Conservation (phyloP, 139 green algal genomes). For the Penium margaritaceum region DNA sequence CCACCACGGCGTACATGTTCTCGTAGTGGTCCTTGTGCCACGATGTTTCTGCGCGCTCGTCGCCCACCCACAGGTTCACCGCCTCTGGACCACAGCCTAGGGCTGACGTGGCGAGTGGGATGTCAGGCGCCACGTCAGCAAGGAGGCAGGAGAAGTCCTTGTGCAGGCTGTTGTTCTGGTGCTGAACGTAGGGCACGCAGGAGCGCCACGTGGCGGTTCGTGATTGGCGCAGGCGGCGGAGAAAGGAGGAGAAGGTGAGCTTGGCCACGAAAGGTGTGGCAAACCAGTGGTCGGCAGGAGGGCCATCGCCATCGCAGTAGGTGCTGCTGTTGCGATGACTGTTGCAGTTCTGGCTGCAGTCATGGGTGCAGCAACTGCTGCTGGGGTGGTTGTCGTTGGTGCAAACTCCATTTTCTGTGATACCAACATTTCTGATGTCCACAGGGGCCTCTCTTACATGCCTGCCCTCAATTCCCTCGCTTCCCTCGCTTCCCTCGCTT, state of each 20-base stretch:
- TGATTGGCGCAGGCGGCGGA: neutral
- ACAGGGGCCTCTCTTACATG: too few relatives aligned
- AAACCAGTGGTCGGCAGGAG: neutral
- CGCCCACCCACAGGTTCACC: conserved; percentile 73
- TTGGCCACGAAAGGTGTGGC: too few relatives aligned
- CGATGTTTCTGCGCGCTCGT: conserved; percentile 63
- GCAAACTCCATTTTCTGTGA: neutral
- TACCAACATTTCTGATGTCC: too few relatives aligned
- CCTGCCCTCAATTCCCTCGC: too few relatives aligned
- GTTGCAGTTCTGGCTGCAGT: neutral
- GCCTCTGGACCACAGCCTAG: conserved; percentile 53
- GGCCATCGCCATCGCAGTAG: neutral
- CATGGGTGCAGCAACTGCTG: neutral
- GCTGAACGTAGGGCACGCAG: conserved; percentile 38
- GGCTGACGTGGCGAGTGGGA: conserved; percentile 20
- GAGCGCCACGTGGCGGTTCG: neutral
- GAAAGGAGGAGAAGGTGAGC: too few relatives aligned
- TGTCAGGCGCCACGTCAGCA: conserved; percentile 18
- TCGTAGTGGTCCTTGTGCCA: conserved; percentile 86
- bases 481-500: too few relatives aligned
- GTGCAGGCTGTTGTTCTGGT: conserved; percentile 34
- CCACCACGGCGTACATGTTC: conserved; percentile 55
- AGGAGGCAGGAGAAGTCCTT: conserved; percentile 21
- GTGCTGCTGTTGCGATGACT: neutral
- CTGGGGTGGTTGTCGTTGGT: too few relatives aligned